Evolutionary conservation across 1,284 basidiomycete species (phyloP).

Genomic region (Malassezia arunalokei): DNA sequence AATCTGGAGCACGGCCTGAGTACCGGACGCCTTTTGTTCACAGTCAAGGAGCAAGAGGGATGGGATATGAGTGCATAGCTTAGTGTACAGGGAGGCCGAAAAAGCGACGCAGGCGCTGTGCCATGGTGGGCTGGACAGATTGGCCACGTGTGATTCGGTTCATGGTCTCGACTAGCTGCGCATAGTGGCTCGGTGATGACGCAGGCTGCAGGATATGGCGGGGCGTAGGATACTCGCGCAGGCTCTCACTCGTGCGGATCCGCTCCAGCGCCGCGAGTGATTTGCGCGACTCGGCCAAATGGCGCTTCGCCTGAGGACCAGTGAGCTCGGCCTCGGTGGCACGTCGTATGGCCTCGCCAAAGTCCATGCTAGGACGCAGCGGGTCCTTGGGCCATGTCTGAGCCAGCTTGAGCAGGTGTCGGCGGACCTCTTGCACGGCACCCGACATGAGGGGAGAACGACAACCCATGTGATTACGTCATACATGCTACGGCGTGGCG

Average conservation of each 20-base stretch:
- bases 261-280: slow-evolving; percentile 20
- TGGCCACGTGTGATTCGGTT: slow-evolving; percentile 24
- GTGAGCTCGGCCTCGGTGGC: slow-evolving; percentile 27
- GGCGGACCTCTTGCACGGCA: slow-evolving; percentile 19
- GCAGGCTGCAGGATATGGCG: slow-evolving; percentile 26
- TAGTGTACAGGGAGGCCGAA: slow-evolving; percentile 17
- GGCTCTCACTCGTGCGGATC: slow-evolving; percentile 22
- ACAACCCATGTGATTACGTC: background rate
- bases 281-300: slow-evolving; percentile 19
- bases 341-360: slow-evolving; percentile 25
- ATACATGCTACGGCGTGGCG: background rate
- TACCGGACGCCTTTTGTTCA: slow-evolving; percentile 35
- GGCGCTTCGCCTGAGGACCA: slow-evolving; percentile 6
- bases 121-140: slow-evolving; percentile 12
- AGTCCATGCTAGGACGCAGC: slow-evolving; percentile 32
- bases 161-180: slow-evolving; percentile 23
- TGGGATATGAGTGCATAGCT: background rate
- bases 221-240: slow-evolving; percentile 22
- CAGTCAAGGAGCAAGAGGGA: slow-evolving; percentile 41
- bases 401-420: slow-evolving; percentile 21
- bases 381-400: slow-evolving; percentile 34
- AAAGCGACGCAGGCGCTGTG: slow-evolving; percentile 26
- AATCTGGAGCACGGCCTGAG: slow-evolving; percentile 38
- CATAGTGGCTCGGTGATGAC: slow-evolving; percentile 30
- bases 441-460: slow-evolving; percentile 8